Percentiles rank a stretch among this genome's conserved stretches.
Conservation (phyloP, 2,329 filamentous ascomycete genomes). For the Hypoxylon sp. region DNA sequence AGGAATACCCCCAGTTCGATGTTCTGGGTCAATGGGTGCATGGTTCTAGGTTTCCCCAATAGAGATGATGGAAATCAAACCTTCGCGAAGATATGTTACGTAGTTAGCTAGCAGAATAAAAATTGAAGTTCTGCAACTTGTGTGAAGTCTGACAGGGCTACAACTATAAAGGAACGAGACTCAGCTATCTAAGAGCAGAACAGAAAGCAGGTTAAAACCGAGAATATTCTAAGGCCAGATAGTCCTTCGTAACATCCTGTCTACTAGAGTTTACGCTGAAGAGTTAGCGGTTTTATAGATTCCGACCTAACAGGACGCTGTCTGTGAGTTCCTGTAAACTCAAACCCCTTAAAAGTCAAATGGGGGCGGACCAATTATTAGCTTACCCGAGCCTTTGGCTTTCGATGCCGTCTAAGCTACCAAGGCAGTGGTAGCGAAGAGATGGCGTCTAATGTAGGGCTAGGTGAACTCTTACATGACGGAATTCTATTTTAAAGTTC, state of each 20-base stretch:
- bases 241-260: background rate
- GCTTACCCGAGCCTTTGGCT: background rate
- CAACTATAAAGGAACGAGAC: background rate
- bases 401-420: background rate
- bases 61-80: constrained; percentile 23
- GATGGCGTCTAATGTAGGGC: background rate
- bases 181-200: background rate
- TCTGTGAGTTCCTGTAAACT: background rate
- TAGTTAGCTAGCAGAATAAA: constrained; percentile 22
- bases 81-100: constrained; percentile 2
- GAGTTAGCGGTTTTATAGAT: background rate
- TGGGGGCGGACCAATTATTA: background rate
- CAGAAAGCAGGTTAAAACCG: background rate
- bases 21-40: constrained; percentile 15
- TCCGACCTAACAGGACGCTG: background rate
- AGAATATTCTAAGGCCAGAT: background rate
- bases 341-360: background rate
- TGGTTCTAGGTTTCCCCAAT: constrained; percentile 8
- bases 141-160: background rate
- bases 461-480: background rate
- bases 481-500: background rate
- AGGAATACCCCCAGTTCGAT: constrained; percentile 24
- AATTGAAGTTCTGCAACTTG: constrained; percentile 13
- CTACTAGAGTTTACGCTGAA: too few relatives aligned
- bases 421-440: background rate